These are phyloP conservation scores for Schrenkiella parvula DNA, from an alignment of 345 rosid genomes.

Conservation along the genomic window DNA sequence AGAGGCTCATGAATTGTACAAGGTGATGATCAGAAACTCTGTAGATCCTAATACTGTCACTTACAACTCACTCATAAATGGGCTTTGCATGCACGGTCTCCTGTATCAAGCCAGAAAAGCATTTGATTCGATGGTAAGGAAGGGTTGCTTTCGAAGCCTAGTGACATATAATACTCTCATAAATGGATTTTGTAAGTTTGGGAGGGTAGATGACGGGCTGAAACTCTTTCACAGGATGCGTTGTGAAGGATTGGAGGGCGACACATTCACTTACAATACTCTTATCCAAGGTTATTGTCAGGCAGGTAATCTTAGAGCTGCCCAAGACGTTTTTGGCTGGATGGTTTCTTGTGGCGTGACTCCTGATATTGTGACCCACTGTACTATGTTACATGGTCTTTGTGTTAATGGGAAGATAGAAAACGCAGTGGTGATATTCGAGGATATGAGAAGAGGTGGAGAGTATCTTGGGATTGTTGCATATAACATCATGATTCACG, in stretches of 20 bases:
- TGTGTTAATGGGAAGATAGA: slow-evolving; percentile 23
- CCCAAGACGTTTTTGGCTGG: slow-evolving; percentile 9
- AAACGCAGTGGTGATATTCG: slow-evolving; percentile 22
- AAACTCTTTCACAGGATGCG: slow-evolving; percentile 24
- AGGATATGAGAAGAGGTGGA: slow-evolving; percentile 17
- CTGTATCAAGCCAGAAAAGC: slow-evolving; percentile 2
- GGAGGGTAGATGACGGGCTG: slow-evolving; percentile 25
- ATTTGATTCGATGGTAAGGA: slow-evolving; percentile 8
- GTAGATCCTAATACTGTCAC: neutral
- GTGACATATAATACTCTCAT: slow-evolving; percentile 32
- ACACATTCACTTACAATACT: slow-evolving; percentile 19
- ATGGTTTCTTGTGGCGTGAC: slow-evolving; percentile 24
- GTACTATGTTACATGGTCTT: slow-evolving; percentile 27
- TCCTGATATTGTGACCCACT: slow-evolving; percentile 29
- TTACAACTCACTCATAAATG: neutral
- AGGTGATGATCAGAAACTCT: slow-evolving; percentile 7
- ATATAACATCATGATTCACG: slow-evolving; percentile 20
- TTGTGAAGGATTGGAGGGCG: neutral
- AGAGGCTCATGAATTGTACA: neutral
- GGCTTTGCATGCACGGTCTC: neutral
- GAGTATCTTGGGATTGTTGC: neutral
- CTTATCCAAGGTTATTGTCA: slow-evolving; percentile 30
- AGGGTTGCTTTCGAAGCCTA: neutral
- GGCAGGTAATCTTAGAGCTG: slow-evolving; percentile 21
- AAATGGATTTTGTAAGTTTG: slow-evolving; percentile 25